These are phyloP conservation scores for Tetrahymena thermophila DNA, from an alignment of 73 alveolate species.

Conservation along the genomic window DNA sequence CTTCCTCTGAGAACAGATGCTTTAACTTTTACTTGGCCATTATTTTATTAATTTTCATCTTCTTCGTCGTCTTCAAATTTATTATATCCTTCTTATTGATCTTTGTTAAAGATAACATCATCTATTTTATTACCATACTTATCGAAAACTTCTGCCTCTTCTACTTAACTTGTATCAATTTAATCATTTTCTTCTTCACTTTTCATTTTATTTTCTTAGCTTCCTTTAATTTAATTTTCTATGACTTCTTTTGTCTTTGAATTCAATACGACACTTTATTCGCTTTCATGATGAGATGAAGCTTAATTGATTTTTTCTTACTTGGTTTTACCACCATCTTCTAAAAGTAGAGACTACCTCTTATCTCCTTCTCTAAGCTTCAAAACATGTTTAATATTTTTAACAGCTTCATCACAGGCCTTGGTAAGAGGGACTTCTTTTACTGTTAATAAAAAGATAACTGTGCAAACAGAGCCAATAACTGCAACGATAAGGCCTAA, in stretches of 20 bases:
- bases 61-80: not conserved
- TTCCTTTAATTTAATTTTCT: not conserved
- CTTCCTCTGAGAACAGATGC: not conserved
- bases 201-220: not conserved
- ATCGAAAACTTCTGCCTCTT: not conserved
- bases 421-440: slow-evolving; percentile 44
- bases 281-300: not conserved
- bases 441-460: slow-evolving; percentile 16
- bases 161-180: not conserved
- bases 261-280: not conserved
- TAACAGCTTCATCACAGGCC: slow-evolving; percentile 18
- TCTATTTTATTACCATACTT: not conserved
- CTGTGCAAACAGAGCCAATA: slow-evolving; percentile 28
- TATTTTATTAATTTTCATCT: not conserved
- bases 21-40: not conserved
- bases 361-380: not conserved
- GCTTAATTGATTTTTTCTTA: not conserved
- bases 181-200: not conserved
- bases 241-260: not conserved
- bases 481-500: slow-evolving; percentile 10
- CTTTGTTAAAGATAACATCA: not conserved
- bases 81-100: not conserved
- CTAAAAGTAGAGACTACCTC: not conserved
- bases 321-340: not conserved
- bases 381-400: not conserved